phyloP scores from a whole-genome alignment of 1,284 basidiomycete species.

The Rhodotorula sp. region DNA sequence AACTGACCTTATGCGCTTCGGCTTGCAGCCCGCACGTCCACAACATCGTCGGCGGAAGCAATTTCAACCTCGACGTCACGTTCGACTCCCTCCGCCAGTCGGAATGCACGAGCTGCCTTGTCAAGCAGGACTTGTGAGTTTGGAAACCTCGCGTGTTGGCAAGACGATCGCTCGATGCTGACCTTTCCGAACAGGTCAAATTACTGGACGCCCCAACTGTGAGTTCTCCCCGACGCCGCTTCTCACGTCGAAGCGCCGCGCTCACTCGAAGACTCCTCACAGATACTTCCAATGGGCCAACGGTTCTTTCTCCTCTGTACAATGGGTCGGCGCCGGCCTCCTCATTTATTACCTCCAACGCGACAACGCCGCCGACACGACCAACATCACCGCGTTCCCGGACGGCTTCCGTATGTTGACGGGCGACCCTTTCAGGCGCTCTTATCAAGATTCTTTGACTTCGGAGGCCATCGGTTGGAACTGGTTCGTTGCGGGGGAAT shows the following conservation, averaged over 20 bases:
- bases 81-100: constrained; percentile 51
- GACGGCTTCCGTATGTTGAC: constrained; percentile 55
- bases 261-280: not conserved
- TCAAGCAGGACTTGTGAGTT: constrained; percentile 42
- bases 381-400: constrained; percentile 53
- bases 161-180: not conserved
- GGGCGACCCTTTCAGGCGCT: constrained; percentile 52
- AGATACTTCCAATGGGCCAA: constrained; percentile 40
- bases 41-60: constrained; percentile 26
- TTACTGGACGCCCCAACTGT: constrained; percentile 28
- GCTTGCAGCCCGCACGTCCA: constrained; percentile 24
- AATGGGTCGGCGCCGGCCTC: constrained; percentile 17
- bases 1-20: not conserved
- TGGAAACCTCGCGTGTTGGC: no score
- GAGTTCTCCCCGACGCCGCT: not conserved
- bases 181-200: not conserved
- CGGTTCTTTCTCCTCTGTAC: constrained; percentile 24
- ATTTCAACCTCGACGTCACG: constrained; percentile 51
- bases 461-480: constrained; percentile 51
- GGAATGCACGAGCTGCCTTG: constrained; percentile 51
- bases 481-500: constrained; percentile 44
- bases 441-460: constrained; percentile 50
- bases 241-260: no score
- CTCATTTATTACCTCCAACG: constrained; percentile 29
- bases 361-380: constrained; percentile 23